A percentile compares a stretch with the other conserved stretches of the same genome.
Conservation (phyloP, 148 eudicot genomes). For the Oxyria digyna region DNA sequence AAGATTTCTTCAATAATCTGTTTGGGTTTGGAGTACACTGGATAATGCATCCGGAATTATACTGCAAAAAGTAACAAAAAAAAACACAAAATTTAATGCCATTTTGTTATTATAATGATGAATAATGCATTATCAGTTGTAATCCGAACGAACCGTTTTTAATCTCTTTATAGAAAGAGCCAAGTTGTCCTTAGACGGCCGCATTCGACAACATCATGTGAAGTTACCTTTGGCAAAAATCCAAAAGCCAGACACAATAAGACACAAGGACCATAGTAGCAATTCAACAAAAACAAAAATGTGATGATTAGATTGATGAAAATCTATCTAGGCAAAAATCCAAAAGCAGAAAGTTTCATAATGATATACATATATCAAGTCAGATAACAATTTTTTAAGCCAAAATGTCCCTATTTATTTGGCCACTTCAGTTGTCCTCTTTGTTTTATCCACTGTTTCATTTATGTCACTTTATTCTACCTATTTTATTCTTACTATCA, state of each 20-base stretch:
- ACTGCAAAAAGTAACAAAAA: no score
- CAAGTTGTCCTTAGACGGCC: background rate
- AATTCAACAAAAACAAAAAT: background rate
- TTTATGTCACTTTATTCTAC: no score
- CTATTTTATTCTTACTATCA: no score
- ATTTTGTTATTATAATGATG: no score
- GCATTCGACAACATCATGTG: background rate
- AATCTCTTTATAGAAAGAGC: background rate
- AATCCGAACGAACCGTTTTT: background rate
- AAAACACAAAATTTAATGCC: no score
- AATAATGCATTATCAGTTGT: no score
- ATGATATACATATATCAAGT: background rate
- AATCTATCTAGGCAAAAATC: background rate
- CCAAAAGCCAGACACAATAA: background rate
- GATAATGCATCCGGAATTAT: no score
- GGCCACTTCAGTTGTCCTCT: no score
- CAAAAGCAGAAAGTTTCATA: background rate
- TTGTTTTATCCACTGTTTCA: no score
- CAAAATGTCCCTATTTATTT: no score
- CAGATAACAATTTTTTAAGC: background rate
- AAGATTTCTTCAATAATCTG: background rate
- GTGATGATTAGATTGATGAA: slow-evolving; percentile 1
- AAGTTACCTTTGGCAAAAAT: background rate
- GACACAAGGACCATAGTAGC: background rate
- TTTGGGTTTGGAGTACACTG: no score